Conservation (phyloP, 176 grass and related monocot genomes). For the barley (Hordeum vulgare) region MorexV3_pseudomolecules_assembly NC_058524.1:40244372-40244871, state of each 20-base stretch:
- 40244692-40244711: background rate
- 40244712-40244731: slow-evolving; percentile 42
- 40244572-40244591: background rate
- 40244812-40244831: background rate
- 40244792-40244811: slow-evolving; percentile 52
- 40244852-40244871: background rate
- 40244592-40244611: background rate
- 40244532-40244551: background rate
- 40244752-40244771: slow-evolving; percentile 95
- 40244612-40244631: background rate
- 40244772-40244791: slow-evolving; percentile 96
- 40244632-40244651: slow-evolving; percentile 6
- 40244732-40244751: slow-evolving; percentile 74
- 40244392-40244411: background rate
- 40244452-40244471: slow-evolving; percentile 2
- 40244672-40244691: background rate
- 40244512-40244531: slow-evolving; percentile 18
- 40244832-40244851: background rate
- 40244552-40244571: background rate
- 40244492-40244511: background rate
- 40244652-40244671: background rate
- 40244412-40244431: background rate
- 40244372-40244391: background rate
- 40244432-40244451: background rate
- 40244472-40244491: background rate